Base-by-base conservation (phyloP, 768 basidiomycete species). In the Asterophora parasitica region DNA sequence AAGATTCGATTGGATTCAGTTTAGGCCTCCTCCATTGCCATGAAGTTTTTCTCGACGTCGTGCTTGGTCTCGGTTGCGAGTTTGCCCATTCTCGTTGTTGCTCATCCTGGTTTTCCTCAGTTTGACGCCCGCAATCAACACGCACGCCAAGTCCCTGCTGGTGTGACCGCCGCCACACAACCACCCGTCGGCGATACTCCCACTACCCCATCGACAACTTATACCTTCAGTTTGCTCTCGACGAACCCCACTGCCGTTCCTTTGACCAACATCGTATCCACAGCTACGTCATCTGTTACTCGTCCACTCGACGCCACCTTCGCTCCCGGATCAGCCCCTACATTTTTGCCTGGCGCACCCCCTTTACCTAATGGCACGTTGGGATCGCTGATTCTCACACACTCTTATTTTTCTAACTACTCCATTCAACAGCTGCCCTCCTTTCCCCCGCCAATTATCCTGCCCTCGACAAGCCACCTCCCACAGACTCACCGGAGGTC, bases 201-300 rank as follows among this genome's bases (percentile, higher is more conserved):
- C n/a, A 26, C 54, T 0, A 31, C 41, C 32, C 58, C 65, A n/a
- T 53, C 67, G 2, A 65, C 71, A 1, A 63, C 65, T 9, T 67
- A 68, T 44, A 63, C 75, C 4, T 70, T 80, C 61, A 65, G 74
- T 13, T 64, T 82, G 15, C 51, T 61, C 7, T 63, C 78, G 2
- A 73, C 73, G 6, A 82, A 83, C 59, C 80, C 82, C 0, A 83
- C 81, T 26, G 83, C 83, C 35, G 64, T 80, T 41, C 81, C 83
- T 11, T 62, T 85, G 39, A 61, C 75, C 1, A 61, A 60, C 7
- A 81, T 85, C 50, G 65, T 70, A 20, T 69, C 73, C 2, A 66
- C 60, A 42, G 73, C 74, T 10, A 31, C 72, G 20, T 68, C 68
- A 36, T 68, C 69, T 16, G 47, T 71, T 0, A 82, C 82, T 1